phyloP scores from a whole-genome alignment of 1,284 basidiomycete species.

The Austroboletus rostrupii region DNA sequence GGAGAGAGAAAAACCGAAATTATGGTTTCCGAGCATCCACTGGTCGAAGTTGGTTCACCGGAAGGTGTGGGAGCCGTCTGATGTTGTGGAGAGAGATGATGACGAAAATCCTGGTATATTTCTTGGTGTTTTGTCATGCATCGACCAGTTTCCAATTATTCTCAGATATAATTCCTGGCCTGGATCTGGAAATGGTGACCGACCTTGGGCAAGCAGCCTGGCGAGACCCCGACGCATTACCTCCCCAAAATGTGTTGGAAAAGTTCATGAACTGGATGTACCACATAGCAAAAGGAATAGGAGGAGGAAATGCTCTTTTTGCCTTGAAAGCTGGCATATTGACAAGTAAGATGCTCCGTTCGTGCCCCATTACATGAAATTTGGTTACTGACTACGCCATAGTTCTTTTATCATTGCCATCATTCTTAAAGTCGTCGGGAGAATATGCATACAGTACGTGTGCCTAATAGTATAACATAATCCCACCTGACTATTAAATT shows the following conservation, averaged over 20 bases:
- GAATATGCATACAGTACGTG: constrained; percentile 57
- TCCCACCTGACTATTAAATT: neutral
- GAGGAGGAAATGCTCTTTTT: constrained; percentile 63
- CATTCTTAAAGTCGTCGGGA: constrained; percentile 51
- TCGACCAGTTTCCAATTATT: neutral
- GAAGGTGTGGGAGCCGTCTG: constrained; percentile 47
- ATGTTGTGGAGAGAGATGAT: constrained; percentile 42
- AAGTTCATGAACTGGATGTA: constrained; percentile 46
- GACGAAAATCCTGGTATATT: constrained; percentile 52
- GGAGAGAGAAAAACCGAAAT: constrained; percentile 40
- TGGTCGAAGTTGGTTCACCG: constrained; percentile 38
- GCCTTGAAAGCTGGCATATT: constrained; percentile 77
- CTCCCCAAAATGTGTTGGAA: constrained; percentile 59
- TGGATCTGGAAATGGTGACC: constrained; percentile 37
- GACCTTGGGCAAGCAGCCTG: constrained; percentile 55
- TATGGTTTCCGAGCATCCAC: constrained; percentile 68
- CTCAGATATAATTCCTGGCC: constrained; percentile 57
- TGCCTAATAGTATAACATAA: neutral
- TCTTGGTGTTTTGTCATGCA: neutral
- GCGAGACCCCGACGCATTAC: constrained; percentile 73
- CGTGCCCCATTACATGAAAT: neutral
- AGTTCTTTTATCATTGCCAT: constrained; percentile 63
- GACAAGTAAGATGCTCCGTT: constrained; percentile 38
- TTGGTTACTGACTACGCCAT: neutral
- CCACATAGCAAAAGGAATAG: constrained; percentile 36